Conservation (phyloP, 306 rosid genomes). For the Glycine tomentella region DNA sequence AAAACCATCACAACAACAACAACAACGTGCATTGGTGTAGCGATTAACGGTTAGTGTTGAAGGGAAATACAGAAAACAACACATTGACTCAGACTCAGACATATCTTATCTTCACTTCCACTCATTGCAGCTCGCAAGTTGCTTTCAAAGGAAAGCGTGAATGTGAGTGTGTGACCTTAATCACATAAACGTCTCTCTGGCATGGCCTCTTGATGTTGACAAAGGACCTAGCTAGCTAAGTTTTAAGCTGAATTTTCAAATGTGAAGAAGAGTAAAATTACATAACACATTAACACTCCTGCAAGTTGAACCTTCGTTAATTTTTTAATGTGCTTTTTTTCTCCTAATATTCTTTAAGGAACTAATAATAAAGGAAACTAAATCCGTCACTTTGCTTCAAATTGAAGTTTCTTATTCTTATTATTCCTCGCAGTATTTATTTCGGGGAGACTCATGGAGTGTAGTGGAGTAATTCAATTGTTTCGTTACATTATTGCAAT, state of each 20-base stretch:
- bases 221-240: conserved; percentile 18
- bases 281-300: not conserved
- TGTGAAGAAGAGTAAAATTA: not conserved
- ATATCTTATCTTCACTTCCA: conserved; percentile 8
- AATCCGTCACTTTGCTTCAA: conserved; percentile 45
- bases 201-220: conserved; percentile 55
- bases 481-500: not conserved
- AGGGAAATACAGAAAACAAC: conserved; percentile 14
- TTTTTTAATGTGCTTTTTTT: not conserved
- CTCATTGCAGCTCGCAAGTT: conserved; percentile 52
- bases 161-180: conserved; percentile 28
- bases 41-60: conserved; percentile 27
- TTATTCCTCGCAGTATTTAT: conserved; percentile 9
- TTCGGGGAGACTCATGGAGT: conserved; percentile 10
- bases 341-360: not conserved
- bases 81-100: conserved; percentile 20
- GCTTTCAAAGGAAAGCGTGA: conserved; percentile 43
- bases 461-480: conserved; percentile 6
- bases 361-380: not conserved
- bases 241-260: conserved; percentile 33
- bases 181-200: conserved; percentile 41
- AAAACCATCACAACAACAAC: conserved; percentile 22
- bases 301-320: conserved; percentile 6
- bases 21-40: conserved; percentile 31
- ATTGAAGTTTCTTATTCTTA: conserved; percentile 47